Evolutionary conservation across 192 early-diverging fungal genomes (phyloP), one percentile per base, ranked within the genome.

Genomic region (Diversispora epigaea): DNA sequence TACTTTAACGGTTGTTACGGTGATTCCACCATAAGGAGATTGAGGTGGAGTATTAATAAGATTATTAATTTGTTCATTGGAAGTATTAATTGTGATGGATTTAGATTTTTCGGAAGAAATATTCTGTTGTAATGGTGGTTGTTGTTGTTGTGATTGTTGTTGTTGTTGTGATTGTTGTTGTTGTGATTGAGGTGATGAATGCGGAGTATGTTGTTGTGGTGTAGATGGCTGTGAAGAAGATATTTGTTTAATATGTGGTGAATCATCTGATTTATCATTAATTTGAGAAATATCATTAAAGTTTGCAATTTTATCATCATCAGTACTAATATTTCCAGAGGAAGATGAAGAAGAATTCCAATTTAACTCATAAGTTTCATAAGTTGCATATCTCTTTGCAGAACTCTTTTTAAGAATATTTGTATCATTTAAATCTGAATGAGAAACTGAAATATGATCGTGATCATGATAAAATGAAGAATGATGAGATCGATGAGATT

Each of bases 331-430:
- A 60, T 60, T 8, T 32, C 25, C 25, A 32, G 10, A 32, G 2
- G 25, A 32, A 52, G 17, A 15, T 17, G 50, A 17, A 52, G 17
- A 32, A 60, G 21, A 8, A 19, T 56, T 15, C 61, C 61, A 41
- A 63, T 43, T 63, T 19, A 63, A 63, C 2, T 32, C 25, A 32
- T 32, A 32, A 32, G 25, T 32, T n/a, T 63, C 61, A 63, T 63
- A 63, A 63, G 61, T 63, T 40, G 32, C 61, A 63, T 63, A 63
- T 63, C 61, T 63, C 17, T 63, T 63, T 63, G 11, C 41, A 8
- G 55, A 17, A 60, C 21, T 25, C 21, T 56, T 56, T 56, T 11
- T 56, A 19, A 11, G 21, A 60, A 12, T 19, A 22, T 0, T 6
- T 22, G 19, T 11, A 19, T 9, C 21, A 8, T 19, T 57, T 58